Evolutionary conservation across 768 basidiomycete genomes (phyloP), one percentile per base, ranked within the genome.

Genomic region (Arthromyces matolae): DNA sequence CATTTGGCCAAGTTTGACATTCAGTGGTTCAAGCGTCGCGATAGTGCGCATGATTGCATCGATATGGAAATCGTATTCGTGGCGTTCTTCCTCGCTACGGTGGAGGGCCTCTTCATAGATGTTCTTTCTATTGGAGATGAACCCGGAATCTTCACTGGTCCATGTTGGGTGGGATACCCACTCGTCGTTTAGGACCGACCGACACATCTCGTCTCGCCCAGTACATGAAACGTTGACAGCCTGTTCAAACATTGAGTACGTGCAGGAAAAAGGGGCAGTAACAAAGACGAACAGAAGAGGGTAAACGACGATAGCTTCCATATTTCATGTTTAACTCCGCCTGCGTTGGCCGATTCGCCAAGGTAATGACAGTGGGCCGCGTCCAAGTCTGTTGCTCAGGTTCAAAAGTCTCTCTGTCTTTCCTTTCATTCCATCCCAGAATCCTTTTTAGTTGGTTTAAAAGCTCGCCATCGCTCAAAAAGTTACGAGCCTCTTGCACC

Each of bases 41-140:
- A 98, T 94, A 4, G 95, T 96, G 43, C 93, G 86, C 8, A 83
- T 78, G 58, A 97, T 87, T 6, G 93, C 94, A 61, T 98, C 95
- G 58, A 98, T 90, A 64, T 98, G 93, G 71, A 96, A 98, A 64
- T 97, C 95, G 64, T 97, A 99, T 66, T 97, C 95, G 64, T 99
- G 96, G 5, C 96, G 83, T 63, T 99, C 96, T 64, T 99, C 96
- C 60, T 99, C 96, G 41, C 86, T 88, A 28, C 93, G 87, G 68
- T 97, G 94, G 8, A 98, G 76, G 0, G 94, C 94, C 61, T 98
- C 96, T 65, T 98, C 96, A 66, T 89, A 99, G 1, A 86, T 77
- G 66, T 98, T 99, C 77, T 95, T 96, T 70, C 88, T 87, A 63
- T 93, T 86, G 0, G 90, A 80, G 51, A 88, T 72, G 60, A 96